Base-by-base conservation (phyloP, 352 stramenopile species). In the Phytophthora pini region DNA sequence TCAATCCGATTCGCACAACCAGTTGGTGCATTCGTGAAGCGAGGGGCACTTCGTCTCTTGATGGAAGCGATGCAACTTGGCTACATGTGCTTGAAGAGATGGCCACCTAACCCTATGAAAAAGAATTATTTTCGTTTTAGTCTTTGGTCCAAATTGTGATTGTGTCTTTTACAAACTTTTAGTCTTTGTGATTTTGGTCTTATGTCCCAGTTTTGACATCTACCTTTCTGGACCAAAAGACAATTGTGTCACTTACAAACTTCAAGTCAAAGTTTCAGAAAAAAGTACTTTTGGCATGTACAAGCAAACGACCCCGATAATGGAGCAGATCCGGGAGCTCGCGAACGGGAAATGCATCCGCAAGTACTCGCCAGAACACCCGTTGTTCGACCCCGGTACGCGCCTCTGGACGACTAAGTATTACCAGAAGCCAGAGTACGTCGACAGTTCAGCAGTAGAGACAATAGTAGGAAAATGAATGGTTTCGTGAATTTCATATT, bases 341-440 rank as follows among this genome's bases (percentile, higher is more conserved):
- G 9, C 65, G 34, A 76, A 45, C n/a, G 80, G 80, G 54, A 87
- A 89, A 63, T 86, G 66, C 53, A 41, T 74, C 32, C 80, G 80
- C 26, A 69, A 68, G 29, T 82, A 79, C 63, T 84, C 77, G 36
- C 78, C 80, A n/a, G 76, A 86, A 31, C 73, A 86, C 59, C 43
- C 66, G 43, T 41, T 85, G 13, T 89, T 89, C 47, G 67, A 75
- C 10, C 56, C 71, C 17, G 80, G 77, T 5, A 82, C 84, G 41
- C 68, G 57, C 12, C 55, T 84, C 43, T 80, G 76, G 48, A 64
- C 56, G 11, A 55, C 52, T 46, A 85, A 81, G 52, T 89, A 82
- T 61, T 79, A 78, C n/a, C 75, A 77, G 11, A 62, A 66, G 20
- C 53, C 46, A 62, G 72, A 52, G 69, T 78, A 20, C 41, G 68